Percentiles rank a stretch among this genome's conserved stretches.
Evolutionary conservation across 345 rosid species (phyloP).

Genomic region (Acer saccharum): DNA sequence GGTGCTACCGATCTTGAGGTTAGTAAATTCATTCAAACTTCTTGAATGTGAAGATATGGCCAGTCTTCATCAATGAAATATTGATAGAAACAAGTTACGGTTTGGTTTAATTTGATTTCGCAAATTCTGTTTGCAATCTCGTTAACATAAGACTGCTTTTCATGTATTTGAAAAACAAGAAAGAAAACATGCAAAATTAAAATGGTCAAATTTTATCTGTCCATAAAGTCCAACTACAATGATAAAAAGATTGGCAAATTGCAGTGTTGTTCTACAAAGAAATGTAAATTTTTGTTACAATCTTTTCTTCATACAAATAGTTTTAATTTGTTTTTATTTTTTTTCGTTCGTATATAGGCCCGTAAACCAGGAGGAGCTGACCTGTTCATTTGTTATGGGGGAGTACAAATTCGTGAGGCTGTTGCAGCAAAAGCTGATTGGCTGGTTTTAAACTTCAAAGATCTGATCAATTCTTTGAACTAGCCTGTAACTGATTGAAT

Average conservation of each 20-base stretch:
- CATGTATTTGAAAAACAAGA: neutral
- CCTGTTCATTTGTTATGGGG: constrained; percentile 82
- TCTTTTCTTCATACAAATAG: neutral
- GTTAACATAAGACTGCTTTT: neutral
- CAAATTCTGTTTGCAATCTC: neutral
- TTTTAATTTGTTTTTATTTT: too few relatives aligned
- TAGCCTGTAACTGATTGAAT: constrained; percentile 18
- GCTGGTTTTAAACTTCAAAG: constrained; percentile 66
- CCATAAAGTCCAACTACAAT: neutral
- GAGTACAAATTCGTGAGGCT: constrained; percentile 79
- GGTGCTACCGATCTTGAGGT: constrained; percentile 99
- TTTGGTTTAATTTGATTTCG: neutral
- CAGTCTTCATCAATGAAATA: neutral
- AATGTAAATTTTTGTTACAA: neutral
- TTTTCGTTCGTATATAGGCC: constrained; percentile 44
- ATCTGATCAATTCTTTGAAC: constrained; percentile 58
- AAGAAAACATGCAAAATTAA: neutral
- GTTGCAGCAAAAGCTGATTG: constrained; percentile 94
- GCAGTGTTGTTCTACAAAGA: neutral
- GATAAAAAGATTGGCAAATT: neutral
- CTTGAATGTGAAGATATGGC: neutral
- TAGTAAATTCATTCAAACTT: constrained; percentile 20
- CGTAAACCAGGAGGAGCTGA: constrained; percentile 90
- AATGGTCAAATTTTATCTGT: neutral
- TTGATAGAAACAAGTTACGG: neutral